These are phyloP conservation scores for Ilex aquifolium DNA, from an alignment of 257 asterid genomes.

Conservation along the genomic window DNA sequence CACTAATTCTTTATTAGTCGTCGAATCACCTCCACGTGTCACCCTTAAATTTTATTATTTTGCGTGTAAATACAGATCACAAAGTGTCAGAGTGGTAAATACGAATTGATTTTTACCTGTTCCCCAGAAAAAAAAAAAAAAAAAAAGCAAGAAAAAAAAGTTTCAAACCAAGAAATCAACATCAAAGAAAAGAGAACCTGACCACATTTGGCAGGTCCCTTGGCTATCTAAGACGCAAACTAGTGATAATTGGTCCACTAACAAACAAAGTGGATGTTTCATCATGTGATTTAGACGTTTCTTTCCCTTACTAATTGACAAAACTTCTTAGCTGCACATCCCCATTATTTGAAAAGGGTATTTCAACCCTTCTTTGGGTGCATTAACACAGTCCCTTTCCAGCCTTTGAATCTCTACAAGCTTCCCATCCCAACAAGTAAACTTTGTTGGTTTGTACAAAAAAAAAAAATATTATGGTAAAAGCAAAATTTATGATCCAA, in stretches of 20 bases:
- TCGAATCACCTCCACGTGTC: too few relatives aligned
- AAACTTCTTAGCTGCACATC: conserved; percentile 6
- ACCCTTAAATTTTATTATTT: too few relatives aligned
- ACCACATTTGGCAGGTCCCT: neutral
- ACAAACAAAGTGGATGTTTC: conserved; percentile 7
- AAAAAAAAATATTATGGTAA: too few relatives aligned
- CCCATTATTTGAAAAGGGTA: conserved; percentile 5
- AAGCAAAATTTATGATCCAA: neutral
- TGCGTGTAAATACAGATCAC: too few relatives aligned
- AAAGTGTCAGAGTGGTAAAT: too few relatives aligned
- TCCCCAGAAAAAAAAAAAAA: too few relatives aligned
- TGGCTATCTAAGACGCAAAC: conserved; percentile 1
- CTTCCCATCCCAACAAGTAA: conserved; percentile 3
- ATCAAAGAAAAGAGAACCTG: conserved; percentile 20
- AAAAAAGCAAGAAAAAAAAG: too few relatives aligned
- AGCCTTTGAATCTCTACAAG: neutral
- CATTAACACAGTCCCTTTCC: conserved; percentile 11
- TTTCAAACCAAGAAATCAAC: conserved; percentile 4
- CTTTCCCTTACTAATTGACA: conserved; percentile 15
- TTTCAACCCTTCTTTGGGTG: conserved; percentile 15
- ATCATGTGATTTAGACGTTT: conserved; percentile 17
- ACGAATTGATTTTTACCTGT: too few relatives aligned
- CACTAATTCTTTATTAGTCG: too few relatives aligned
- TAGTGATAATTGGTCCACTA: conserved; percentile 16
- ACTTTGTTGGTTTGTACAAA: conserved; percentile 15